Percentiles rank a stretch among this genome's conserved stretches.
phyloP scores from a whole-genome alignment of 2,329 filamentous ascomycete genomes.

The Fragosphaeria purpurea region DNA sequence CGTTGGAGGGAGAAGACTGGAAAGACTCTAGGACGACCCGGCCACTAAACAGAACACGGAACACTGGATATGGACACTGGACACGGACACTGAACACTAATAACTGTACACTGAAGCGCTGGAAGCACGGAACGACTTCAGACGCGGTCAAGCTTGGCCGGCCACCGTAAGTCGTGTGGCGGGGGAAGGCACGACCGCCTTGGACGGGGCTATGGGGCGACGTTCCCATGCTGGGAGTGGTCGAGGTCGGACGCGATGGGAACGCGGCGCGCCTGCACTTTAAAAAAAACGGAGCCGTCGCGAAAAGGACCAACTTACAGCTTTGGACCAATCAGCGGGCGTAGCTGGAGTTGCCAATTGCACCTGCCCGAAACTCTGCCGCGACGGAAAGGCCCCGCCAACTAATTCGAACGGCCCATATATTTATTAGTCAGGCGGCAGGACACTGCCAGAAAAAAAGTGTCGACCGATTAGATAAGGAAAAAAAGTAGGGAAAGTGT shows the following conservation, averaged over 20 bases:
- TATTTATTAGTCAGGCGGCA: constrained; percentile 1
- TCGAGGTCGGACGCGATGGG: no score
- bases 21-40: no score
- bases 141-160: no score
- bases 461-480: no score
- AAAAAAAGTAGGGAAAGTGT: not conserved
- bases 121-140: no score
- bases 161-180: constrained; percentile 11
- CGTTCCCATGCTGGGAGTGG: not conserved
- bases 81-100: no score
- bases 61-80: no score
- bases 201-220: constrained; percentile 5
- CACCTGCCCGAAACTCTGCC: constrained; percentile 1
- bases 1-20: no score
- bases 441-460: constrained; percentile 4
- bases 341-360: not conserved
- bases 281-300: no score
- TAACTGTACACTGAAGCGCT: no score
- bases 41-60: not conserved
- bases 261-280: no score
- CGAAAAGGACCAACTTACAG: constrained; percentile 6
- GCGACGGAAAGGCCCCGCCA: not conserved
- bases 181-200: constrained; percentile 12
- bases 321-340: constrained; percentile 7
- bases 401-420: not conserved